Conservation (phyloP, 129 eudicot genomes). For the Artemisia tridentata region DNA sequence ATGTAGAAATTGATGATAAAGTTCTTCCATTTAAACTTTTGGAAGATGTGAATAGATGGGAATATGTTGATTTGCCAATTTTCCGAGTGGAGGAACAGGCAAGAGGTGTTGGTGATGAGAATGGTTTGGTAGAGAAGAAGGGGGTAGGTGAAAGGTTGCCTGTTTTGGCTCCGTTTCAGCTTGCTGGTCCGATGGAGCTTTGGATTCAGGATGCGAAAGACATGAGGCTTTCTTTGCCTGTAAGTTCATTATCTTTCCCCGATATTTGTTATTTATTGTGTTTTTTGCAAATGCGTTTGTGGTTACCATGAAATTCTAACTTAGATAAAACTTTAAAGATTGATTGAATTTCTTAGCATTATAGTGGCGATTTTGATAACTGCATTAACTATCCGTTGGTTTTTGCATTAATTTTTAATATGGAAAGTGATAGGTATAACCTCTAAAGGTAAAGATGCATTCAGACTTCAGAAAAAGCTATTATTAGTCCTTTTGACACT, state of each 20-base stretch:
- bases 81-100: constrained; percentile 50
- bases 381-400: neutral
- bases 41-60: constrained; percentile 91
- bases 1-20: constrained; percentile 78
- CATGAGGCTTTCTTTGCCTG: constrained; percentile 90
- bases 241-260: constrained; percentile 33
- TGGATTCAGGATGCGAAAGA: constrained; percentile 97
- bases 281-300: neutral
- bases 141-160: constrained; percentile 48
- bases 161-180: constrained; percentile 81
- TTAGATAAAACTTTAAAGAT: neutral
- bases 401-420: neutral
- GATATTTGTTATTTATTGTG: neutral
- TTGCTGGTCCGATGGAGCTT: constrained; percentile 90
- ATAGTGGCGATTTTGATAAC: neutral
- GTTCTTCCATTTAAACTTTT: constrained; percentile 73
- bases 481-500: no score
- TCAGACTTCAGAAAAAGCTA: neutral
- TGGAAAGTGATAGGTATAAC: neutral
- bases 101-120: constrained; percentile 36
- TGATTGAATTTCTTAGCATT: neutral
- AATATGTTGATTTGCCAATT: constrained; percentile 79
- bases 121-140: constrained; percentile 68
- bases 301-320: neutral
- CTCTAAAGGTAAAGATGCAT: neutral